Conservation (phyloP, 768 basidiomycete genomes). For the Boletus sp. region DNA sequence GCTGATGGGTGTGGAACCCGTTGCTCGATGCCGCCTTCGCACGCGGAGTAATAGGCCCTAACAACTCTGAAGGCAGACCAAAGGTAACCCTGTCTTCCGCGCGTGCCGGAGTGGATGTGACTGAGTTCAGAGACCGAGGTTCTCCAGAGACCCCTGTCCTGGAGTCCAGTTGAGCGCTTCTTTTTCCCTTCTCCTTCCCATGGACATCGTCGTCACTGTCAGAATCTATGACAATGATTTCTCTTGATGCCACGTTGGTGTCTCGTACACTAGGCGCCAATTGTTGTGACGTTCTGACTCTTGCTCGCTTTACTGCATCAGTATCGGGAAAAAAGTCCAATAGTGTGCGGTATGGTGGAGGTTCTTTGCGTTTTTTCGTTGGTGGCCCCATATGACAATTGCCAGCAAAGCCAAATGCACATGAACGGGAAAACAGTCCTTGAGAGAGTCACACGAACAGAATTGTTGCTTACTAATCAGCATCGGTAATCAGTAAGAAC, state of each 20-base stretch:
- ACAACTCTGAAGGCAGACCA: conserved; percentile 28
- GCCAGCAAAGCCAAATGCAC: no score
- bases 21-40: not conserved
- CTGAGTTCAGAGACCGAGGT: not conserved
- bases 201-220: conserved; percentile 44
- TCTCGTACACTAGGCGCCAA: not conserved
- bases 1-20: not conserved
- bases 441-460: not conserved
- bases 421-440: not conserved
- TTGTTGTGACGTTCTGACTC: conserved; percentile 7
- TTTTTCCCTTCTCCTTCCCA: not conserved
- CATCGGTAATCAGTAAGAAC: no score
- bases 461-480: not conserved
- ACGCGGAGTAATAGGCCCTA: conserved; percentile 3
- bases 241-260: conserved; percentile 18
- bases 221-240: conserved; percentile 64
- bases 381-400: conserved; percentile 23
- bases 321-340: conserved; percentile 44
- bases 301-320: conserved; percentile 24
- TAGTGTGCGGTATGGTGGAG: conserved; percentile 39
- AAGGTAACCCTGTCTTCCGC: conserved; percentile 10
- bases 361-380: conserved; percentile 36
- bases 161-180: not conserved
- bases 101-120: not conserved
- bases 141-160: not conserved